Percentiles rank a stretch among this genome's conserved stretches.
Evolutionary conservation across 257 asterid genomes (phyloP).

Genomic region (Jacaranda copaia): DNA sequence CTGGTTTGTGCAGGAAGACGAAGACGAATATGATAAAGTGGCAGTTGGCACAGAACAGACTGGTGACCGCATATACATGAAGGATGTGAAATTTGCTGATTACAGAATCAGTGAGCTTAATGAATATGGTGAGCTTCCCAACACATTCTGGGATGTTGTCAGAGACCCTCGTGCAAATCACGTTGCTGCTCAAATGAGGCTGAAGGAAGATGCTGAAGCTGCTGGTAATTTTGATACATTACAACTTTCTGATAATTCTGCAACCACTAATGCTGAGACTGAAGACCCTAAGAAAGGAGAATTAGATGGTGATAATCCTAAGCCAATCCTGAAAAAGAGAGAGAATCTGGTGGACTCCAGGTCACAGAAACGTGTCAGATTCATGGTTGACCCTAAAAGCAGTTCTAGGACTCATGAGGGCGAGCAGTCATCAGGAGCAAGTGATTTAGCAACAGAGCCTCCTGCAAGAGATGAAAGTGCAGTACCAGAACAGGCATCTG

Average conservation of each 20-base stretch:
- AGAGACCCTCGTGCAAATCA: conserved; percentile 91
- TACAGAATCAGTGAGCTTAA: conserved; percentile 46
- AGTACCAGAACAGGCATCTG: conserved; percentile 39
- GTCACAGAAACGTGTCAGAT: conserved; percentile 74
- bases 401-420: conserved; percentile 36
- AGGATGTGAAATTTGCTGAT: conserved; percentile 52
- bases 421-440: conserved; percentile 33
- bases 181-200: conserved; percentile 74
- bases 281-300: conserved; percentile 36
- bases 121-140: conserved; percentile 61
- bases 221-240: conserved; percentile 56
- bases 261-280: conserved; percentile 21
- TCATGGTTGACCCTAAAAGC: conserved; percentile 42
- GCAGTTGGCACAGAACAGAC: conserved; percentile 62
- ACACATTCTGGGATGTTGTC: conserved; percentile 42
- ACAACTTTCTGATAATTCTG: conserved; percentile 48
- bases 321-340: conserved; percentile 70
- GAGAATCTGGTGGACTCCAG: conserved; percentile 47
- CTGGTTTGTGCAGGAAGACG: conserved; percentile 75
- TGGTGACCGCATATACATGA: conserved; percentile 61
- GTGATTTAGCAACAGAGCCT: conserved; percentile 37
- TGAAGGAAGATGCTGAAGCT: conserved; percentile 80
- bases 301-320: conserved; percentile 43
- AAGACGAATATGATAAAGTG: conserved; percentile 83
- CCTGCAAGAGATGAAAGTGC: conserved; percentile 26